Evolutionary conservation across 2,329 filamentous ascomycete genomes (phyloP).

Genomic region (Talaromyces sp.): DNA sequence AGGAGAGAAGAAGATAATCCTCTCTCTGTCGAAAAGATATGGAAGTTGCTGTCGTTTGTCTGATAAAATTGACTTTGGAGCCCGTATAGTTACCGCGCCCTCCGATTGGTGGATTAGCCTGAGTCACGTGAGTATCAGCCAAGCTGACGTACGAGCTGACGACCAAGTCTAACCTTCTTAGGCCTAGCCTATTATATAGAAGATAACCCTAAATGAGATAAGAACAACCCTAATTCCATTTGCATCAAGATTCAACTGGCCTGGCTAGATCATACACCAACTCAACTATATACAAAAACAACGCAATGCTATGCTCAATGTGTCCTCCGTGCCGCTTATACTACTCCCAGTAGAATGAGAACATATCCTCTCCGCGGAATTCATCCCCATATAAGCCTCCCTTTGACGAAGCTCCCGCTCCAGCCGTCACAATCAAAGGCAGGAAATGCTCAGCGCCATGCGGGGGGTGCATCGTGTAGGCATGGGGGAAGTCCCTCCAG

Average conservation of each 20-base stretch:
- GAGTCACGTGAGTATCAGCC: neutral
- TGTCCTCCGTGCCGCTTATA: neutral
- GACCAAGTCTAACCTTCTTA: neutral
- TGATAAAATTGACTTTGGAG: neutral
- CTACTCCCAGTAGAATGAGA: slow-evolving; percentile 20
- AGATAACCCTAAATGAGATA: neutral
- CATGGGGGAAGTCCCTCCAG: slow-evolving; percentile 20
- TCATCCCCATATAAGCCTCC: slow-evolving; percentile 18
- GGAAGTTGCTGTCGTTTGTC: neutral
- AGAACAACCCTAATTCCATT: neutral
- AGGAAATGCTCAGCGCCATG: slow-evolving; percentile 20
- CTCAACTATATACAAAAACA: neutral
- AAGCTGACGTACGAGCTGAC: neutral
- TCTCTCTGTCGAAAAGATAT: neutral
- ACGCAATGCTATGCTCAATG: neutral
- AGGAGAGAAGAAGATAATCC: neutral
- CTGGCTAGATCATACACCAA: neutral
- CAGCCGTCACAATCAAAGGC: slow-evolving; percentile 20
- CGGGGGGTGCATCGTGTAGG: slow-evolving; percentile 17
- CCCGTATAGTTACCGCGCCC: neutral
- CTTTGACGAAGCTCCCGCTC: slow-evolving; percentile 14
- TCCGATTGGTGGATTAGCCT: neutral
- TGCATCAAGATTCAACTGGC: neutral
- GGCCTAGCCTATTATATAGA: neutral
- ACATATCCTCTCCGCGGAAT: slow-evolving; percentile 11